A percentile compares a stretch with the other conserved stretches of the same genome.
phyloP scores from a whole-genome alignment of 305 asterid genomes.

The Fraxinus ornus region DNA sequence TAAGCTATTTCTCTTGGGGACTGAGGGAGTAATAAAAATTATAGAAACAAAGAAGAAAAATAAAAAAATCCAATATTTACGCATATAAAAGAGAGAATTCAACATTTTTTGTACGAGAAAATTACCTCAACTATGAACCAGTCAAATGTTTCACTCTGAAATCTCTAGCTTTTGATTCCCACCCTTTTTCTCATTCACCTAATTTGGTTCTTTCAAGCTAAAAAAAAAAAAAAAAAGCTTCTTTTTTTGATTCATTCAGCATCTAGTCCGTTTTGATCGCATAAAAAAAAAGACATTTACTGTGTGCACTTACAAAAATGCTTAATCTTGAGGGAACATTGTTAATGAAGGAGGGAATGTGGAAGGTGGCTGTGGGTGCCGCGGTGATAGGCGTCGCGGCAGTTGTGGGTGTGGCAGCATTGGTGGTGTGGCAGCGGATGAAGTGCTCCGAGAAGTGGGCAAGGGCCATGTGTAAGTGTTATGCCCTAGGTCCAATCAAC shows the following conservation, averaged over 20 bases:
- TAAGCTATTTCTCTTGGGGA: no score
- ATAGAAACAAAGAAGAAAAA: no score
- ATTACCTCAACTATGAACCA: neutral
- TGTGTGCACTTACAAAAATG: neutral
- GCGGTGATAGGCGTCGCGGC: conserved; percentile 67
- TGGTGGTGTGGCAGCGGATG: conserved; percentile 61
- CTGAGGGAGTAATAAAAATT: no score
- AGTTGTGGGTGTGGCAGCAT: conserved; percentile 34
- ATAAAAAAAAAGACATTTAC: neutral
- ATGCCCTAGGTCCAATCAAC: no score
- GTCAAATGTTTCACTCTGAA: neutral
- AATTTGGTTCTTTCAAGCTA: conserved; percentile 17
- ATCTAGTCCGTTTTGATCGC: conserved; percentile 1
- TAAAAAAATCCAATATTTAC: no score
- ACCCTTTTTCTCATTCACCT: conserved; percentile 6
- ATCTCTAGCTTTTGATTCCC: neutral
- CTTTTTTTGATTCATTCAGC: neutral
- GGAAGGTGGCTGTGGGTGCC: conserved; percentile 62
- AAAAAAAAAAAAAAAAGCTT: neutral
- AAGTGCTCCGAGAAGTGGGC: conserved; percentile 56
- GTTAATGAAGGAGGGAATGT: conserved; percentile 31
- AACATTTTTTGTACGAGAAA: neutral
- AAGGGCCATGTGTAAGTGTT: conserved; percentile 26
- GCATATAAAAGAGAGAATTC: no score
- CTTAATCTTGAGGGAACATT: neutral